Base-by-base conservation (phyloP, 768 basidiomycete species). In the Mycena chlorophos region DNA sequence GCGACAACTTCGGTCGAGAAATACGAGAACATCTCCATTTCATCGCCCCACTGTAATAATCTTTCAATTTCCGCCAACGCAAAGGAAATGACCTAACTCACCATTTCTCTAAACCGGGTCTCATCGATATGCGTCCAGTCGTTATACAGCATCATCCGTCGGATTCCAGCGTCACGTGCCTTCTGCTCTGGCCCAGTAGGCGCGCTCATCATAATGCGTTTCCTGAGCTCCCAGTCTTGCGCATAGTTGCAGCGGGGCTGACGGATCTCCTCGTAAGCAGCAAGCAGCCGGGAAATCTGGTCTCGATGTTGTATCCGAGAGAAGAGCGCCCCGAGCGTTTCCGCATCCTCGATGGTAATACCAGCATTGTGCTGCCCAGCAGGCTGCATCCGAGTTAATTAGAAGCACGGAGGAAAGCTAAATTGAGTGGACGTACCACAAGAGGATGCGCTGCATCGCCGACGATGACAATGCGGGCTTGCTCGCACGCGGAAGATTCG, bases 361-460 rank as follows among this genome's bases (percentile, higher is more conserved):
- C 77, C 77, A 1, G 78, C 73, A 23, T 75, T 74, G 64, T 86
- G 80, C 27, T 77, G 74, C 1, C 78, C 78, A 28, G 78, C 76
- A n/a, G 83, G 83, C 85, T 86, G 55, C n/a, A n/a, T n/a, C n/a
- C 5, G 25, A 22, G 13, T 20, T 34, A 8, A 34, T 34, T 17
- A 34, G 31, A 45, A 54, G 39, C 23, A 38, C 23, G 3, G n/a
- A 49, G n/a, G 37, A 23, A 4, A 39, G 27, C 25, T 23, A 2
- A 31, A 22, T 16, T 30, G 26, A 5, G 27, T 19, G 13, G 20
- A 62, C 70, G 51, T 57, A 75, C 84, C 64, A 81, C 69, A 30
- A 82, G 67, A 14, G 84, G 80, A 66, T 86, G 84, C 0, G 80
- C 83, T 2, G 84, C 83, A 51, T 85, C 82, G 47, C 84, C 86